Conservation (phyloP, 345 rosid species). For the Citropsis articulata region DNA sequence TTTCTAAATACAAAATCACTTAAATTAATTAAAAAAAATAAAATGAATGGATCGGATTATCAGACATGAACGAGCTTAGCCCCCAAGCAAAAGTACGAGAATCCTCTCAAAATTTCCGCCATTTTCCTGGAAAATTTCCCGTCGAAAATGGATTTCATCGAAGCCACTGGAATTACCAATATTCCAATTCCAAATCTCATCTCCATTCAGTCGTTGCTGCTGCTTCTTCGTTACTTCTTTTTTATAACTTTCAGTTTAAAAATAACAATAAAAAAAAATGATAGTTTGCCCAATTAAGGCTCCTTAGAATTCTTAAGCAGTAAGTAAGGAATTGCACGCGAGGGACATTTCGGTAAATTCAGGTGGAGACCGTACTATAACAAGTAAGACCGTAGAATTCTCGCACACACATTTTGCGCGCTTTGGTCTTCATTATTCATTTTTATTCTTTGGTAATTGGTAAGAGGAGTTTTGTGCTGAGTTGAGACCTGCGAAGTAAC, state of each 20-base stretch:
- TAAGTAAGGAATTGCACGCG: neutral
- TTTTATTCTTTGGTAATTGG: neutral
- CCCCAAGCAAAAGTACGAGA: neutral
- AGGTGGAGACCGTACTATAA: neutral
- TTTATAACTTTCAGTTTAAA: neutral
- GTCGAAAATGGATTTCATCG: neutral
- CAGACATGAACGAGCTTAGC: neutral
- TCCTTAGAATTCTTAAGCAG: neutral
- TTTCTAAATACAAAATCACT: no score
- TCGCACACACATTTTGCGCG: neutral
- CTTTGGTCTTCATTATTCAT: neutral
- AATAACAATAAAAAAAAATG: fast-evolving
- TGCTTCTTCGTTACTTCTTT: neutral
- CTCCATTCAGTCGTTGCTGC: no score
- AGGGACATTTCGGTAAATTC: neutral
- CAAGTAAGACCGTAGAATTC: no score
- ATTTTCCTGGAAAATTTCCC: neutral
- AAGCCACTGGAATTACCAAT: neutral
- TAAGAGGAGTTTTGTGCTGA: no score
- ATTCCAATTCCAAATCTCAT: neutral
- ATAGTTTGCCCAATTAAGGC: neutral
- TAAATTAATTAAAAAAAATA: no score
- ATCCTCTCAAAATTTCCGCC: neutral
- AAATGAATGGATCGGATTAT: neutral
- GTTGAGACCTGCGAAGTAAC: neutral